Base-by-base conservation (phyloP, 768 basidiomycete genomes). In the Tylopilus rubrobrunneus region DNA sequence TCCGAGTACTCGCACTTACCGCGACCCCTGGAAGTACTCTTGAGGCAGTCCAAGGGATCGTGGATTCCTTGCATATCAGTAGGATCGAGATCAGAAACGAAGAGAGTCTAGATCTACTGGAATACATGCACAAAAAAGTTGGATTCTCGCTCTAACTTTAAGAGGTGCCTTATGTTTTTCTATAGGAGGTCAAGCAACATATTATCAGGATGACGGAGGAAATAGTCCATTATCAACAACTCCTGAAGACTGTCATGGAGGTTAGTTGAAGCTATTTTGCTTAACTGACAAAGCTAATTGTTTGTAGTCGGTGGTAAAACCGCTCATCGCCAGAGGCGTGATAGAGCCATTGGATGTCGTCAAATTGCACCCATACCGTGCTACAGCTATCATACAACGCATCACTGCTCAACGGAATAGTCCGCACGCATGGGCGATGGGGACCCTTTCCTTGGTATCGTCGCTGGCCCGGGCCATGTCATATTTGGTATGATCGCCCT, bases 31-130 rank as follows among this genome's bases (percentile, higher is more conserved):
- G 94, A 41, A 75, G 85, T 57, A 88, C 81, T 42, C 83, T 87
- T 1, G 90, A 93, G 34, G 85, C 85, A 19, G 86, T 98, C 3
- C 97, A 99, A 69, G 75, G 72, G 6, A 83, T 99, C 34, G 82
- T 98, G 19, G 92, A 98, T 65, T 85, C 86, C 17, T 74, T 99
- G 10, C 97, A 98, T 64, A 94, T 98, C 51, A 93, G 93, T 60
- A 83, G 85, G 53, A 95, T 99, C 52, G 96, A 98, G 65, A 91
- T 98, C 57, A 82, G 97, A 48, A 84, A 96, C 64, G 97, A 98
- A 64, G 78, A 85, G 52, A 93, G 92, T 62, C 70, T 94, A 25
- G 97, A 98, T 71, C 76, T 98, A 33, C 80, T 81, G 58, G 79
- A 80, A 34, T 99, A 96, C 65, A 80, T 96, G 61, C 86, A 93